phyloP scores from a whole-genome alignment of 257 asterid genomes.

The Primulina tabacum region DNA sequence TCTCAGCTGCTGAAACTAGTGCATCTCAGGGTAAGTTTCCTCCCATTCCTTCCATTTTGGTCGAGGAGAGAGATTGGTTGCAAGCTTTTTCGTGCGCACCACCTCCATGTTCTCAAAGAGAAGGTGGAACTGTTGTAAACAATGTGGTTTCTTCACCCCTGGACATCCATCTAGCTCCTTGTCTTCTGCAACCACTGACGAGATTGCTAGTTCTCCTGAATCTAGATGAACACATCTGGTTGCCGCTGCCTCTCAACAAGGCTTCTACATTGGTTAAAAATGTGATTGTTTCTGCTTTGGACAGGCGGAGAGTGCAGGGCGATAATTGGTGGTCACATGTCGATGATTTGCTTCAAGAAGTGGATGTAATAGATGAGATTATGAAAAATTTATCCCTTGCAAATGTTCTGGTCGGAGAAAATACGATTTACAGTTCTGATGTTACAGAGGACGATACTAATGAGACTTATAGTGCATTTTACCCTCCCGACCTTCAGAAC shows the following conservation, averaged over 20 bases:
- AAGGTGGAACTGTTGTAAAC: slow-evolving; percentile 77
- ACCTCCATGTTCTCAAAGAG: slow-evolving; percentile 95
- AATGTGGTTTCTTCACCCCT: slow-evolving; percentile 76
- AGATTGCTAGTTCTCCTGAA: slow-evolving; percentile 58
- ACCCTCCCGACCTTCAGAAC: slow-evolving; percentile 47
- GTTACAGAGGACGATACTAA: slow-evolving; percentile 36
- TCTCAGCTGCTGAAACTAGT: slow-evolving; percentile 54
- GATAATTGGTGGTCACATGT: slow-evolving; percentile 77
- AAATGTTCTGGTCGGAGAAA: slow-evolving; percentile 50
- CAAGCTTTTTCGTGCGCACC: slow-evolving; percentile 81
- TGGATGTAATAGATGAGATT: slow-evolving; percentile 51
- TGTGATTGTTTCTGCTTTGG: slow-evolving; percentile 56
- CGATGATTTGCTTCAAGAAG: slow-evolving; percentile 63
- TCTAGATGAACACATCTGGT: slow-evolving; percentile 74
- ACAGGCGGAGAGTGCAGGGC: slow-evolving; percentile 37
- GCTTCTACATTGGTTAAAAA: slow-evolving; percentile 62
- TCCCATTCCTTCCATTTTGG: slow-evolving; percentile 63
- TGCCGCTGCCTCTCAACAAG: slow-evolving; percentile 66
- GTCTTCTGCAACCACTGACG: slow-evolving; percentile 67
- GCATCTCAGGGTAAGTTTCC: slow-evolving; percentile 38
- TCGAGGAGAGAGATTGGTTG: slow-evolving; percentile 96
- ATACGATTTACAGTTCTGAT: slow-evolving; percentile 32
- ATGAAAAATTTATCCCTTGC: slow-evolving; percentile 53
- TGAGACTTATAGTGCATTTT: slow-evolving; percentile 35
- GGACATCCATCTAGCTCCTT: slow-evolving; percentile 63